phyloP scores from a whole-genome alignment of 805 yeast genomes.

The Metschnikowia colocasiae region DNA sequence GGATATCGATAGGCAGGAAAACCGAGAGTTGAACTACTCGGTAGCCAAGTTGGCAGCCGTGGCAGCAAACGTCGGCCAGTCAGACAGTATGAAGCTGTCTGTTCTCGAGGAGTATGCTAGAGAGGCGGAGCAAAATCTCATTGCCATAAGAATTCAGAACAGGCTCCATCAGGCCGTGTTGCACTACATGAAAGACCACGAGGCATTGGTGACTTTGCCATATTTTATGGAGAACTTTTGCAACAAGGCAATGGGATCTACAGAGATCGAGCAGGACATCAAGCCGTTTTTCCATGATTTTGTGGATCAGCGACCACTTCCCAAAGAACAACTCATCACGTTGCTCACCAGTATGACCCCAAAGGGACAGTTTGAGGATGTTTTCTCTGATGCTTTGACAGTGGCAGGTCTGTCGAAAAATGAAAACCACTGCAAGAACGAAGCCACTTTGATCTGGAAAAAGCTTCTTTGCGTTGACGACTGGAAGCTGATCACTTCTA shows the following conservation, averaged over 20 bases:
- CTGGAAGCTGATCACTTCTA: conserved; percentile 41
- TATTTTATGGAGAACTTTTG: conserved; percentile 21
- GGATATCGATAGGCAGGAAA: conserved; percentile 39
- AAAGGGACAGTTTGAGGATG: conserved; percentile 14
- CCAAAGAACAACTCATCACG: conserved; percentile 47
- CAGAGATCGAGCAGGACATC: conserved; percentile 17
- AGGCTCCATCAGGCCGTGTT: conserved; percentile 23
- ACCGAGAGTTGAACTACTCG: conserved; percentile 57
- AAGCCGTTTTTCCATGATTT: conserved; percentile 27
- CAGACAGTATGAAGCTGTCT: background rate
- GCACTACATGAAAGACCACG: conserved; percentile 24
- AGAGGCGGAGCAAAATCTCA: conserved; percentile 49
- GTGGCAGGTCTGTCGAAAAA: conserved; percentile 41
- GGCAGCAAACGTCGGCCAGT: conserved; percentile 29
- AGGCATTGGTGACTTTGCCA: conserved; percentile 25
- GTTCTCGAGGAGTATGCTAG: conserved; percentile 14
- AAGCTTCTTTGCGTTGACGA: conserved; percentile 53
- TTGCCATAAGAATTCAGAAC: conserved; percentile 48
- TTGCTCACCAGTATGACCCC: conserved; percentile 46
- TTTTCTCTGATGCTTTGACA: conserved; percentile 46
- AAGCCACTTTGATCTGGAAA: conserved; percentile 48
- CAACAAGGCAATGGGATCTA: conserved; percentile 10
- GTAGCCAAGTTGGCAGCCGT: conserved; percentile 67
- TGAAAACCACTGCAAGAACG: conserved; percentile 22
- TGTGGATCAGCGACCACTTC: conserved; percentile 36